Percentiles rank a stretch among this genome's conserved stretches.
phyloP scores from a whole-genome alignment of 2,329 filamentous ascomycete species.

The Erysiphe pulchra region DNA sequence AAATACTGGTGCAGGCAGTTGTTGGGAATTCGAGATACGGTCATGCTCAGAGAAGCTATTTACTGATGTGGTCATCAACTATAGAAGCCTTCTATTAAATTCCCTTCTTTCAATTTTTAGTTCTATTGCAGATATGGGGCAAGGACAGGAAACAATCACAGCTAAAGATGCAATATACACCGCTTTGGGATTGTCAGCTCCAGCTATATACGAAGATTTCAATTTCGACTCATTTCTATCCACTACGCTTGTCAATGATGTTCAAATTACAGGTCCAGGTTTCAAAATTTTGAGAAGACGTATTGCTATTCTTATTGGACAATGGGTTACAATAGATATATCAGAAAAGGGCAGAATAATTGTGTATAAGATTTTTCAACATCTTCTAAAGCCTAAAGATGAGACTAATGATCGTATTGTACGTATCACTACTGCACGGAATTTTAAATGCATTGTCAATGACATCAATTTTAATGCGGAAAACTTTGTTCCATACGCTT shows the following conservation, averaged over 20 bases:
- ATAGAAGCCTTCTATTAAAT: constrained; percentile 55
- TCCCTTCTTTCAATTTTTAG: constrained; percentile 67
- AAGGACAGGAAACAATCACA: constrained; percentile 32
- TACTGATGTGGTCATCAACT: constrained; percentile 70
- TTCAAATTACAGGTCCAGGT: constrained; percentile 31
- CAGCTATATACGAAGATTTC: constrained; percentile 45
- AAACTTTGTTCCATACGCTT: constrained; percentile 51
- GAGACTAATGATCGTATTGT: constrained; percentile 74
- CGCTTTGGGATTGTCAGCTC: constrained; percentile 64
- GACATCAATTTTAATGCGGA: constrained; percentile 60
- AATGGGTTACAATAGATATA: constrained; percentile 68
- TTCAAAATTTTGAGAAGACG: constrained; percentile 70
- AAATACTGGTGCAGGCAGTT: constrained; percentile 38
- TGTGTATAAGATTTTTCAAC: constrained; percentile 72
- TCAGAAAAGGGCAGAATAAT: constrained; percentile 39
- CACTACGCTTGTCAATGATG: constrained; percentile 51
- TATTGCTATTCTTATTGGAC: constrained; percentile 66
- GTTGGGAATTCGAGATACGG: constrained; percentile 78
- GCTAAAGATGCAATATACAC: constrained; percentile 90
- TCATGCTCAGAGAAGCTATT: constrained; percentile 88
- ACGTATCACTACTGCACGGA: constrained; percentile 66
- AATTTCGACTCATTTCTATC: constrained; percentile 66
- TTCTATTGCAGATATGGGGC: constrained; percentile 37
- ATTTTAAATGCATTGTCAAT: constrained; percentile 56
- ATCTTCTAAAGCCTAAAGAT: constrained; percentile 57